Conservation (phyloP, 805 yeast genomes). For the Monosporozyma yasuniensis region DNA sequence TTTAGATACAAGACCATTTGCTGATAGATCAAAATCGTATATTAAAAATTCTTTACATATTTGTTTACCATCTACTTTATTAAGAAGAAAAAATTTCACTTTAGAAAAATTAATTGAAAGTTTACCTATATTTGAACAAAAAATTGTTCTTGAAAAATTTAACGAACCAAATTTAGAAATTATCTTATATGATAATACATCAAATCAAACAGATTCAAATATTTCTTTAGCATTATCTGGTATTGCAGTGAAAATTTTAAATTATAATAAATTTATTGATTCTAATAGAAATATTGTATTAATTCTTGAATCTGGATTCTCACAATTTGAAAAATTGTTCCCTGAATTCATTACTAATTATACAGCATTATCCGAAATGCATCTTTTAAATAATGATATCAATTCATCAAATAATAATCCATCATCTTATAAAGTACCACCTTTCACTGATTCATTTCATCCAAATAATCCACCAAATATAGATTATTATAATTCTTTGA, state of each 20-base stretch:
- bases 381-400: background rate
- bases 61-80: constrained; percentile 81
- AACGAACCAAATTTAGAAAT: constrained; percentile 13
- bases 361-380: background rate
- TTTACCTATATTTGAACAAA: constrained; percentile 42
- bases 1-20: constrained; percentile 69
- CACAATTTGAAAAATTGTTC: constrained; percentile 12
- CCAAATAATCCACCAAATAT: background rate
- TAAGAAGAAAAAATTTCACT: constrained; percentile 66
- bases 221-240: constrained; percentile 24
- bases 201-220: constrained; percentile 16
- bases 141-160: constrained; percentile 4
- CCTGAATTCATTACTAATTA: constrained; percentile 10
- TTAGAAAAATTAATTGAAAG: constrained; percentile 54
- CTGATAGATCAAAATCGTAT: constrained; percentile 55
- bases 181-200: constrained; percentile 20
- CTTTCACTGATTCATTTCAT: background rate
- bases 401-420: background rate
- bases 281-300: constrained; percentile 7
- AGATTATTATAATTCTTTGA: background rate
- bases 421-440: background rate
- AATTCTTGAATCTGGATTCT: constrained; percentile 18
- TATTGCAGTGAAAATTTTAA: constrained; percentile 20
- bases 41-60: constrained; percentile 58
- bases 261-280: constrained; percentile 4